Percentiles rank a stretch among this genome's conserved stretches.
Conservation (phyloP, 345 rosid species). For the Ceriops tagal region DNA sequence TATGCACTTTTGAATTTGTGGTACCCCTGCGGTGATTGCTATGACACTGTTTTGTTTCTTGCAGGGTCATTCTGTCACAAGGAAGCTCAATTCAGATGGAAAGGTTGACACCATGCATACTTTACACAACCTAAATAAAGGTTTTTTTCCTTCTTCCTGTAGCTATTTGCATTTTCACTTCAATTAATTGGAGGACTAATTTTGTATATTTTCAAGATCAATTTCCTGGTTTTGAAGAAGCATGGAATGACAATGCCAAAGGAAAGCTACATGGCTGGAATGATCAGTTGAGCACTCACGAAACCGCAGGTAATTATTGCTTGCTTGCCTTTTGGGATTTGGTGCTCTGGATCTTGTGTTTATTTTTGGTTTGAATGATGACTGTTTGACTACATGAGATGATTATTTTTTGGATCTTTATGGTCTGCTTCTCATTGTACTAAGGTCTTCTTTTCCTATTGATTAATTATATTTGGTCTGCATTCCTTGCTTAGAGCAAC, state of each 20-base stretch:
- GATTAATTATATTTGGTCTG: too few relatives aligned
- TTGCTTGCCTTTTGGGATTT: background rate
- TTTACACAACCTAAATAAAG: conserved; percentile 72
- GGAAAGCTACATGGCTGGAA: conserved; percentile 28
- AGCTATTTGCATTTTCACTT: background rate
- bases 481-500: too few relatives aligned
- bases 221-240: conserved; percentile 55
- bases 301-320: conserved; percentile 28
- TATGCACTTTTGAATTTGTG: background rate
- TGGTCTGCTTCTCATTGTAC: too few relatives aligned
- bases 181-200: background rate
- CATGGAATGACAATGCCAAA: conserved; percentile 52
- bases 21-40: background rate
- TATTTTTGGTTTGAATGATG: background rate
- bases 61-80: conserved; percentile 74
- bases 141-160: conserved; percentile 25
- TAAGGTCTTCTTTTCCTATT: too few relatives aligned
- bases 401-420: too few relatives aligned
- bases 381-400: too few relatives aligned
- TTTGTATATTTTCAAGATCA: conserved; percentile 42
- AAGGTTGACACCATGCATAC: conserved; percentile 71
- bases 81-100: conserved; percentile 70
- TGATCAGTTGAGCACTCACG: conserved; percentile 23
- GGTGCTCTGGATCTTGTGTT: background rate
- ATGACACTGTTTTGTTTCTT: conserved; percentile 13